These are phyloP conservation scores for Boletus edulis DNA, from an alignment of 768 basidiomycete genomes.

Conservation along the genomic window DNA sequence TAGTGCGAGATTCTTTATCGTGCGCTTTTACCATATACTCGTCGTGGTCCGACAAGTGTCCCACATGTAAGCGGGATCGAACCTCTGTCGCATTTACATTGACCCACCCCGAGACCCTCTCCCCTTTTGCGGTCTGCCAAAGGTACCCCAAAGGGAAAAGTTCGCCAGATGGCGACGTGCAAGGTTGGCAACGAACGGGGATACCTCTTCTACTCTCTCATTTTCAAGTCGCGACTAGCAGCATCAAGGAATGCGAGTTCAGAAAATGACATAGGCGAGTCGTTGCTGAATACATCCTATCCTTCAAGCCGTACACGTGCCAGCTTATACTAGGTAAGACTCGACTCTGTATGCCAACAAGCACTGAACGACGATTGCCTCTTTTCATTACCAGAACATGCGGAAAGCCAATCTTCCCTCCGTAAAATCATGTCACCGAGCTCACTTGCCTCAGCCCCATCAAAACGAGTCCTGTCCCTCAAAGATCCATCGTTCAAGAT, in stretches of 20 bases:
- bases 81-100: neutral
- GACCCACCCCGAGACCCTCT: constrained; percentile 85
- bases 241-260: constrained; percentile 68
- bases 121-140: constrained; percentile 57
- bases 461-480: constrained; percentile 84
- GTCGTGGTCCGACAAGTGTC: constrained; percentile 66
- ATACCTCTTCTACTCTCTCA: neutral
- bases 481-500: constrained; percentile 86
- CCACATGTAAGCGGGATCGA: constrained; percentile 63
- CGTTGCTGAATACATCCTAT: constrained; percentile 83
- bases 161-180: constrained; percentile 95
- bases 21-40: no score
- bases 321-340: constrained; percentile 68
- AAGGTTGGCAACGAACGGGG: constrained; percentile 52
- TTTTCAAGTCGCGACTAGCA: constrained; percentile 66
- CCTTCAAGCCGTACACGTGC: constrained; percentile 90
- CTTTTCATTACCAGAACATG: constrained; percentile 70
- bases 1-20: no score
- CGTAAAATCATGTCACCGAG: neutral
- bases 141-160: constrained; percentile 67
- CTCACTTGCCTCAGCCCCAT: constrained; percentile 51
- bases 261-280: no score
- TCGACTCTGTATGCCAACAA: neutral
- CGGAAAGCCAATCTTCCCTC: constrained; percentile 60
- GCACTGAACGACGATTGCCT: constrained; percentile 20